phyloP scores from a whole-genome alignment of 768 basidiomycete species.

The Serendipita vermifera region DNA sequence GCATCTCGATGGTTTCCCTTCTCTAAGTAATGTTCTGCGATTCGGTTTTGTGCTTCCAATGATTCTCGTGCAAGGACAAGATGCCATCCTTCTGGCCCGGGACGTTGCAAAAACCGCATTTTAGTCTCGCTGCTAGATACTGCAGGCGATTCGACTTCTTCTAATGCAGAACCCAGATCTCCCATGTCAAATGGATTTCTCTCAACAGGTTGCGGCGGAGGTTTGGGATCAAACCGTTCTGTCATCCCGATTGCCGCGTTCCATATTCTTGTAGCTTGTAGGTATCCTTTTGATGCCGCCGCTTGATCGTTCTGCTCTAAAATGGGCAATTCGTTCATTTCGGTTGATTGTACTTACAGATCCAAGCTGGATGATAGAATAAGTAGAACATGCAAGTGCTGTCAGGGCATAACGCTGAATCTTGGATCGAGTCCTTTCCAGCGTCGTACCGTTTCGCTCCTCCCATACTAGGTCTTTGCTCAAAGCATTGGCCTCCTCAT shows the following conservation, averaged over 20 bases:
- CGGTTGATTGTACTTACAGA: slow-evolving; percentile 33
- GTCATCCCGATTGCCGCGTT: slow-evolving; percentile 64
- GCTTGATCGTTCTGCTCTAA: slow-evolving; percentile 46
- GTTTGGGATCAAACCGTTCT: slow-evolving; percentile 39
- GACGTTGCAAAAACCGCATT: slow-evolving; percentile 22
- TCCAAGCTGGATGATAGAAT: slow-evolving; percentile 53
- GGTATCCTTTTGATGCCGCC: slow-evolving; percentile 40
- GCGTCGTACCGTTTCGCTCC: slow-evolving; percentile 39
- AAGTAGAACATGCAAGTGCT: slow-evolving; percentile 58
- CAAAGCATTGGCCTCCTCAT: slow-evolving; percentile 19
- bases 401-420: slow-evolving; percentile 51
- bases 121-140: slow-evolving; percentile 18
- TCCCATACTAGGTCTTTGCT: slow-evolving; percentile 30
- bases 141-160: slow-evolving; percentile 21
- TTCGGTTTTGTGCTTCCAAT: slow-evolving; percentile 47
- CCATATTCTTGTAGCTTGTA: slow-evolving; percentile 67
- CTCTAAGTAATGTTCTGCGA: slow-evolving; percentile 48
- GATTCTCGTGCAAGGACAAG: slow-evolving; percentile 46
- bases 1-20: slow-evolving; percentile 78
- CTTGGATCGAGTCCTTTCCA: slow-evolving; percentile 45
- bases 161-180: slow-evolving; percentile 31
- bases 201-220: slow-evolving; percentile 23
- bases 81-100: slow-evolving; percentile 43
- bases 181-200: slow-evolving; percentile 49
- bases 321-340: slow-evolving; percentile 1